These are phyloP conservation scores for Boletus coccyginus DNA, from an alignment of 768 basidiomycete species.

Conservation along the genomic window DNA sequence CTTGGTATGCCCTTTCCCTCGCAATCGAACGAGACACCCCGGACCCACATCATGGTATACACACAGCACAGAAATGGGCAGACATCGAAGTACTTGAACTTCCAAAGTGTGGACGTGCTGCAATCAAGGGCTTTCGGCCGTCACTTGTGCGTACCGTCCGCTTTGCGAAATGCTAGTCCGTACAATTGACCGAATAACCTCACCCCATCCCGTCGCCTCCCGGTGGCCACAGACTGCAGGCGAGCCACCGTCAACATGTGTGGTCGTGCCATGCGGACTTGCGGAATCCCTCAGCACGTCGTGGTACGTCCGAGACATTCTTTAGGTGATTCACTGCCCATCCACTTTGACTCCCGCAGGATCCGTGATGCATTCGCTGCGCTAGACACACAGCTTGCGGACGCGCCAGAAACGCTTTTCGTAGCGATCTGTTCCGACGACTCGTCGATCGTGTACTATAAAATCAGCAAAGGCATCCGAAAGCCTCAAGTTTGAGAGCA, in stretches of 20 bases:
- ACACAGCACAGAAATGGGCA: conserved; percentile 69
- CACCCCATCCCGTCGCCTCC: neutral
- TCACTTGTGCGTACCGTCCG: conserved; percentile 39
- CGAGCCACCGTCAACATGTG: conserved; percentile 28
- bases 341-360: conserved; percentile 36
- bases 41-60: neutral
- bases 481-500: conserved; percentile 57
- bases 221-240: conserved; percentile 36
- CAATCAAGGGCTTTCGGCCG: conserved; percentile 56
- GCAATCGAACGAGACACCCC: neutral
- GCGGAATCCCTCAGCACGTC: conserved; percentile 62
- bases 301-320: conserved; percentile 43
- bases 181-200: neutral
- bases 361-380: conserved; percentile 54
- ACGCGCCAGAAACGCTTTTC: conserved; percentile 47
- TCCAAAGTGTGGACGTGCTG: conserved; percentile 48
- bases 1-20: conserved; percentile 41
- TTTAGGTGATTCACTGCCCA: neutral
- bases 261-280: conserved; percentile 66
- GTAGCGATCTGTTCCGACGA: conserved; percentile 75
- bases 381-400: conserved; percentile 30
- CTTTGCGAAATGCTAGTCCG: neutral
- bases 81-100: conserved; percentile 65
- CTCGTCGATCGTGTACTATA: conserved; percentile 84
- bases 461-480: conserved; percentile 71